A percentile compares a stretch with the other conserved stretches of the same genome.
Conservation (phyloP, 2,329 filamentous ascomycete species). For the Coleophoma eucalyptorum region DNA sequence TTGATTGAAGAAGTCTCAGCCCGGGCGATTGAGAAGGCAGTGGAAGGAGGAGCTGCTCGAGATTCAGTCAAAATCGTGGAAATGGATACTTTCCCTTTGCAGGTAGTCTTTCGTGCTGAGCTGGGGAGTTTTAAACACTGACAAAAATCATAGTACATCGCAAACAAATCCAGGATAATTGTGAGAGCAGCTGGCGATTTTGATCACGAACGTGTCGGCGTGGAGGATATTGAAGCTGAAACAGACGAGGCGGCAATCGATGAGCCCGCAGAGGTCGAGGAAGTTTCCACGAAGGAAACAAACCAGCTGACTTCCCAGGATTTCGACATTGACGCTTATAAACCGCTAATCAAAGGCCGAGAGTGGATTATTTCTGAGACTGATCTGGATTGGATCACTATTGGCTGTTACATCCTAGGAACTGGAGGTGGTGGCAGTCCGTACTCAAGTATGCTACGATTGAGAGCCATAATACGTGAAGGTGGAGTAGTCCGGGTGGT, state of each 20-base stretch:
- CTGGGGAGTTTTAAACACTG: background rate
- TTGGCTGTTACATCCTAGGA: constrained; percentile 56
- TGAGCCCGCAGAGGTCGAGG: constrained; percentile 10
- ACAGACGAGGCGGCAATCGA: constrained; percentile 22
- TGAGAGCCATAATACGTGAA: constrained; percentile 44
- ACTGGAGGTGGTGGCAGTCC: constrained; percentile 55
- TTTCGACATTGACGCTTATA: constrained; percentile 37
- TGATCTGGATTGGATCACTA: constrained; percentile 50
- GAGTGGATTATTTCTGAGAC: constrained; percentile 54
- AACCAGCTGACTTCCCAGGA: constrained; percentile 12
- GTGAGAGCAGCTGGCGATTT: constrained; percentile 57
- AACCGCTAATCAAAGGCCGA: constrained; percentile 40
- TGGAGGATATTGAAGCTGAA: background rate
- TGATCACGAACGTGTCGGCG: constrained; percentile 33
- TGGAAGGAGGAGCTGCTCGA: constrained; percentile 7
- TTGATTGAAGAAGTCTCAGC: constrained; percentile 6
- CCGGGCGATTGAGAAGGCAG: constrained; percentile 6
- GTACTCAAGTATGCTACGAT: constrained; percentile 45
- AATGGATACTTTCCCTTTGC: constrained; percentile 12
- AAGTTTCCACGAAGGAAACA: constrained; percentile 2
- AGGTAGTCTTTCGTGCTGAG: background rate
- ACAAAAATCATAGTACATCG: constrained; percentile 13
- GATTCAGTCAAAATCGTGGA: constrained; percentile 13
- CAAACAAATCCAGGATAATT: constrained; percentile 44
- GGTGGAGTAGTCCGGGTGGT: constrained; percentile 49